These are phyloP conservation scores for Sporisorium sorghi DNA, from an alignment of 1,284 basidiomycete species.

Conservation along the genomic window DNA sequence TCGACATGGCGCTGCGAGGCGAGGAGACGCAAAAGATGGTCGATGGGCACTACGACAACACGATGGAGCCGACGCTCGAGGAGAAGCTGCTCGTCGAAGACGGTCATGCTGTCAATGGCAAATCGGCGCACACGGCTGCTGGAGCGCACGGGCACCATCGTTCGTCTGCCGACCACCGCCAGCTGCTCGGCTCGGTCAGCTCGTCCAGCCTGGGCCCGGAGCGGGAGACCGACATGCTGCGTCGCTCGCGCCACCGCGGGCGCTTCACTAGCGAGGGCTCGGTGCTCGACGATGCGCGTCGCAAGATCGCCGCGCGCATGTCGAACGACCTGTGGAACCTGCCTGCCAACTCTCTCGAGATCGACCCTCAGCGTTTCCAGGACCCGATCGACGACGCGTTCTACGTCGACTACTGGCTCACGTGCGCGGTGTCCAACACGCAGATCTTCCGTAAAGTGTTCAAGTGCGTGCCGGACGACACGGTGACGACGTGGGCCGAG, in stretches of 20 bases:
- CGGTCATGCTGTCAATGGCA: conserved; percentile 31
- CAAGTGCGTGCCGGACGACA: conserved; percentile 67
- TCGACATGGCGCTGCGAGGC: conserved; percentile 27
- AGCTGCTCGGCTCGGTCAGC: conserved; percentile 31
- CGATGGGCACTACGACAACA: conserved; percentile 49
- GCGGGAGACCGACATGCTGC: conserved; percentile 39
- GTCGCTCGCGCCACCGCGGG: conserved; percentile 23
- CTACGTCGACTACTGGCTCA: conserved; percentile 64
- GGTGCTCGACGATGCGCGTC: conserved; percentile 28
- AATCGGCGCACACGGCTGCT: conserved; percentile 4
- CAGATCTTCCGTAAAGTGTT: conserved; percentile 67
- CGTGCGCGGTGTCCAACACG: conserved; percentile 65
- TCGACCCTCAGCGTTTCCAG: conserved; percentile 55
- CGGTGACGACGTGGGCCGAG: conserved; percentile 65
- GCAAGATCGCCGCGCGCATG: conserved; percentile 45
- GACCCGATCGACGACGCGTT: conserved; percentile 60
- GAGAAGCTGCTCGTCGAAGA: conserved; percentile 46
- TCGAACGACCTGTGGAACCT: conserved; percentile 52
- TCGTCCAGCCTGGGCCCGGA: conserved; percentile 29
- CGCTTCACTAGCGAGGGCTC: conserved; percentile 24
- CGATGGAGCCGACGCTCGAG: conserved; percentile 50
- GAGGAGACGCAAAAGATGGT: conserved; percentile 36
- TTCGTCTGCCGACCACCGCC: conserved; percentile 20
- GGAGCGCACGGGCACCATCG: conserved; percentile 11
- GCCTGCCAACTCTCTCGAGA: conserved; percentile 41